Base-by-base conservation (phyloP, 2,329 filamentous ascomycete species). In the Tolypocladium guangdongense region DNA sequence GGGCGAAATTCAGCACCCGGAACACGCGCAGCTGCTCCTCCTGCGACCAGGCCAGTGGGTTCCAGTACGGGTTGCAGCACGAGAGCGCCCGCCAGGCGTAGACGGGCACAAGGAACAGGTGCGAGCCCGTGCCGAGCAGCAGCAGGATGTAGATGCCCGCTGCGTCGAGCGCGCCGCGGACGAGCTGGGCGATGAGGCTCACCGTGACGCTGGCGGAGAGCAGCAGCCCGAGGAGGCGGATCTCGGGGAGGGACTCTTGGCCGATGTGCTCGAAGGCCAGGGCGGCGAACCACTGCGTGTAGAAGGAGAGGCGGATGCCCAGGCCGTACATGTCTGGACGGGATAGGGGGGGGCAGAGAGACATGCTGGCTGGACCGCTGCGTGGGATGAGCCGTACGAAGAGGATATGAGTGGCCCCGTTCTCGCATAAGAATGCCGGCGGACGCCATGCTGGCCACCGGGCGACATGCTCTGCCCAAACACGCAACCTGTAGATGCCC, bases 251-350 rank as follows among this genome's bases (percentile, higher is more conserved):
- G 24, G 63, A 56, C 4, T 61, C 49, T 38, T 64, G 62, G 38
- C 66, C 64, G 32, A 67, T 52, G 50, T 63, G 66, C 51, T 68
- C 62, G 14, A 68, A 58, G 1, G 66, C n/a, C 16, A 68, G 56
- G 27, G 63, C 60, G 10, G 63, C 64, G 39, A 69, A 61, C 69
- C 69, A 72, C 55, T 70, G 67, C 24, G 65, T 8, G 32, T 55
- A 55, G 12, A 52, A 46, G 36, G 50, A 35, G 36, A 55, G n/a
- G 32, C 54, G 51, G 46, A 55, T 53, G 22, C 50, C 54, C 22
- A 55, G 35, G 12, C 50, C 50, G 36, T 52, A 55, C 36, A 55
- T 52, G 47, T 55, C 50, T 14, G 51, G 27, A 7, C 43, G 51
- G 33, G 37, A 7, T 14, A 50, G 33, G 24, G 33, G 36, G 12